Conservation (phyloP, 768 basidiomycete species). For the Boletellus sp. region DNA sequence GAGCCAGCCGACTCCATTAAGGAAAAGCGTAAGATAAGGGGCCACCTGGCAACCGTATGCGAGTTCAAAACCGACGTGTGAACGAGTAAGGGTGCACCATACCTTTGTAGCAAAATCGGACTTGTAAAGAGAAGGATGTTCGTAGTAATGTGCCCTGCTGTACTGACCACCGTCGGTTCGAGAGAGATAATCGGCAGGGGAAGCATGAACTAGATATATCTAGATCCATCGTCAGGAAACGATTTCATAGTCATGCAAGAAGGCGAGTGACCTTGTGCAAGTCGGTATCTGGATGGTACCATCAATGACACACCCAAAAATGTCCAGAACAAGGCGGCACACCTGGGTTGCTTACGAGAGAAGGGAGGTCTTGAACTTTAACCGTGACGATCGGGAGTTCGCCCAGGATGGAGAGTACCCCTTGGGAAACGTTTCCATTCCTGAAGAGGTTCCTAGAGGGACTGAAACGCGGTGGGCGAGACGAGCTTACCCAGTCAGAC, state of each 20-base stretch:
- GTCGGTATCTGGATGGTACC: constrained; percentile 42
- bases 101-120: constrained; percentile 72
- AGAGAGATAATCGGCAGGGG: constrained; percentile 65
- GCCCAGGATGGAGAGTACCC: constrained; percentile 65
- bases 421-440: constrained; percentile 77
- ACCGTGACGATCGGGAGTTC: constrained; percentile 69
- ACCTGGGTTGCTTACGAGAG: constrained; percentile 54
- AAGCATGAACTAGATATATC: constrained; percentile 76
- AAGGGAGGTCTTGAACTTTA: constrained; percentile 50
- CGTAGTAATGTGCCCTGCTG: constrained; percentile 67
- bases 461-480: neutral
- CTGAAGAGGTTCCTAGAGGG: constrained; percentile 34
- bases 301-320: constrained; percentile 1
- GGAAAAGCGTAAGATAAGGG: constrained; percentile 77
- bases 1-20: constrained; percentile 87
- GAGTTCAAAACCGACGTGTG: neutral
- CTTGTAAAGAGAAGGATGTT: constrained; percentile 58
- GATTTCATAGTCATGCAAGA: neutral
- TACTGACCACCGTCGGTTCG: constrained; percentile 55
- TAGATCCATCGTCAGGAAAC: constrained; percentile 22
- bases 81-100: constrained; percentile 1
- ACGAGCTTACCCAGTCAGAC: constrained; percentile 69
- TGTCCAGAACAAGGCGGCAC: constrained; percentile 8
- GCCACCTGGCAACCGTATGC: constrained; percentile 54
- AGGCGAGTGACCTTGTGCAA: constrained; percentile 47